phyloP scores from a whole-genome alignment of 352 stramenopile genomes.

The Globisporangium rhizosaccharum region DNA sequence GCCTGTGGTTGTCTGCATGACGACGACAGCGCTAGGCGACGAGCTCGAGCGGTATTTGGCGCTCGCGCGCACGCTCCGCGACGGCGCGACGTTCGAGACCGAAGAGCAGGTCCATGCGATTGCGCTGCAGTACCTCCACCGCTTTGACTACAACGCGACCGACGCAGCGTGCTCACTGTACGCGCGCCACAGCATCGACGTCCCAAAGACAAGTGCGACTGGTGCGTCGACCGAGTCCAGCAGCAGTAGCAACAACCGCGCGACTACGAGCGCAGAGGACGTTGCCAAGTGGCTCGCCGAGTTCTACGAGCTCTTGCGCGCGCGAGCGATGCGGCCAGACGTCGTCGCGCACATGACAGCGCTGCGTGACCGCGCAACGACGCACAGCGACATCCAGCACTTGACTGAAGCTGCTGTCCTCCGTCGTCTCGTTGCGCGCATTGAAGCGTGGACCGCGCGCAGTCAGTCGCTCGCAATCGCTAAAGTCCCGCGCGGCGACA shows the following conservation, averaged over 20 bases:
- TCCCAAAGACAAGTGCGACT: slow-evolving; percentile 28
- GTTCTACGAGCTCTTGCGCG: slow-evolving; percentile 64
- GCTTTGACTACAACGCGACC: slow-evolving; percentile 74
- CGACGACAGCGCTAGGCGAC: slow-evolving; percentile 32
- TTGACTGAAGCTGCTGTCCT: slow-evolving; percentile 58
- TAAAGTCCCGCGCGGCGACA: slow-evolving; percentile 38
- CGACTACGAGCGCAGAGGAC: slow-evolving; percentile 24
- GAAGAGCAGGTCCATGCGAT: slow-evolving; percentile 66
- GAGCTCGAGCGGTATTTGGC: slow-evolving; percentile 81
- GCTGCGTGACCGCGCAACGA: slow-evolving; percentile 20
- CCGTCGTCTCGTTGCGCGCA: slow-evolving; percentile 37
- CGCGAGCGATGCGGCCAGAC: slow-evolving; percentile 22
- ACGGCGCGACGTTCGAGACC: slow-evolving; percentile 76
- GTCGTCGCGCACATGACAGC: slow-evolving; percentile 44
- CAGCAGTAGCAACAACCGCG: background rate
- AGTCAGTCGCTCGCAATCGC: slow-evolving; percentile 19
- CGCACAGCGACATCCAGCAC: slow-evolving; percentile 17
- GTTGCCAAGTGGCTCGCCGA: slow-evolving; percentile 49
- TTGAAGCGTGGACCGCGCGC: slow-evolving; percentile 46
- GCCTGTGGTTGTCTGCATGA: background rate
- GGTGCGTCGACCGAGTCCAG: background rate
- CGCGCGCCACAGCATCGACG: slow-evolving; percentile 73
- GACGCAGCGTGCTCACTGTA: slow-evolving; percentile 80
- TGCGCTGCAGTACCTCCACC: slow-evolving; percentile 73
- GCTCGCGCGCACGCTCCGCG: slow-evolving; percentile 63